Percentiles rank a stretch among this genome's conserved stretches.
Evolutionary conservation across 768 basidiomycete genomes (phyloP).

Genomic region (Kwoniella botswanensis): DNA sequence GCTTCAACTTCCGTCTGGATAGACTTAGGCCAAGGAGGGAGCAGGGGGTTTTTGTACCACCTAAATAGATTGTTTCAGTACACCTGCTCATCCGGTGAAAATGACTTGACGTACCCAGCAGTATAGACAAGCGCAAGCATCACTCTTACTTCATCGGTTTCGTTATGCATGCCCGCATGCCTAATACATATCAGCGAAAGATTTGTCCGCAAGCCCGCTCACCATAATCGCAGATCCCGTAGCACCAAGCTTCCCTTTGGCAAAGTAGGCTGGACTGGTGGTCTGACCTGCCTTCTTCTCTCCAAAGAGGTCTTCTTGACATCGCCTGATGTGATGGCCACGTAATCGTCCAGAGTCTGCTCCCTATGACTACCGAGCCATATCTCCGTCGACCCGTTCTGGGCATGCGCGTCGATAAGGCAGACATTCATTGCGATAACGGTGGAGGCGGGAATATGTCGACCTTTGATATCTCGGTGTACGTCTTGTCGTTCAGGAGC

Average conservation of each 20-base stretch:
- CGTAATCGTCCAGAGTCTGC: constrained; percentile 16
- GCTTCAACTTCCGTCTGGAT: constrained; percentile 2
- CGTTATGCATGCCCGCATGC: constrained; percentile 29
- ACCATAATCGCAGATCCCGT: constrained; percentile 22
- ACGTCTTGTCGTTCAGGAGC: constrained; percentile 17
- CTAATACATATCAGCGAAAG: background rate
- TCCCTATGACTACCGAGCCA: constrained; percentile 23
- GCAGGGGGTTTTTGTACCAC: constrained; percentile 22
- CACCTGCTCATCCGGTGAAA: background rate
- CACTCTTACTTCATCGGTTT: constrained; percentile 12
- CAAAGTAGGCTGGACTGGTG: constrained; percentile 21
- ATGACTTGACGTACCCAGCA: constrained; percentile 9
- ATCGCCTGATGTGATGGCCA: constrained; percentile 7
- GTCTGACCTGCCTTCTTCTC: constrained; percentile 18
- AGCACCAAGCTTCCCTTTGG: constrained; percentile 22
- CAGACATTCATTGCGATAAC: constrained; percentile 16
- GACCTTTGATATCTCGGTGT: constrained; percentile 20
- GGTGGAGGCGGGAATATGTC: constrained; percentile 12
- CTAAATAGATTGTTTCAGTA: background rate
- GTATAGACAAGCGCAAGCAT: constrained; percentile 25
- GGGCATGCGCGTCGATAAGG: constrained; percentile 22
- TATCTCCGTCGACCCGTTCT: constrained; percentile 31
- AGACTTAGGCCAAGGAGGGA: constrained; percentile 1
- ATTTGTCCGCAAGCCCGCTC: too few species aligned
- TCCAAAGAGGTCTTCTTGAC: constrained; percentile 15